A percentile compares a stretch with the other conserved stretches of the same genome.
Evolutionary conservation across 2,329 filamentous ascomycete species (phyloP).

Genomic region (Blastomyces emzantsi): DNA sequence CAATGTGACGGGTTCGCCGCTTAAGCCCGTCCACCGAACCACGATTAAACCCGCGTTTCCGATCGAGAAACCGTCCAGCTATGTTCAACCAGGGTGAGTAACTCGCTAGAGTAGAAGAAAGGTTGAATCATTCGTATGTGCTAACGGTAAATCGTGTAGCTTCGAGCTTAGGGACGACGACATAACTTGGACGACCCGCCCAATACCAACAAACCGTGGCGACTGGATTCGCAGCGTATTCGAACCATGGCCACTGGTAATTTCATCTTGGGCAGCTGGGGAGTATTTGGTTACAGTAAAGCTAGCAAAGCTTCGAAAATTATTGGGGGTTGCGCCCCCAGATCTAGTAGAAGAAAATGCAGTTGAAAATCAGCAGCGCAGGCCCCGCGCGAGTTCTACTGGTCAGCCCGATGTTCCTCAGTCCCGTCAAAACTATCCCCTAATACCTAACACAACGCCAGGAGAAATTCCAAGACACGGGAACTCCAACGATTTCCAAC

Average conservation of each 20-base stretch:
- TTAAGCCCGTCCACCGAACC: slow-evolving; percentile 1
- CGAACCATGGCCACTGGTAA: slow-evolving; percentile 1
- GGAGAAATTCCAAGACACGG: not conserved
- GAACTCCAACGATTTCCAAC: not conserved
- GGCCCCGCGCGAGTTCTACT: not conserved
- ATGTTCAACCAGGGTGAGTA: slow-evolving; percentile 14
- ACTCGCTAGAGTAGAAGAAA: not conserved
- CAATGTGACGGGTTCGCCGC: slow-evolving; percentile 4
- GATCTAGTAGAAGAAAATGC: too few relatives aligned
- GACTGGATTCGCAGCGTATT: slow-evolving; percentile 12
- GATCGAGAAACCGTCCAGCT: slow-evolving; percentile 9
- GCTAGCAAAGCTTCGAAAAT: not conserved
- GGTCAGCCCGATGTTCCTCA: not conserved
- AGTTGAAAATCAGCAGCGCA: not conserved
- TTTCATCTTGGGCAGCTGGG: slow-evolving; percentile 5
- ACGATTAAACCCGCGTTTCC: slow-evolving; percentile 10
- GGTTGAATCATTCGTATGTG: not conserved
- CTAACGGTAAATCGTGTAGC: slow-evolving; percentile 4
- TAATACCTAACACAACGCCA: not conserved
- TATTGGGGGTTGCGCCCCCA: not conserved
- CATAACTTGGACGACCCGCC: slow-evolving; percentile 7
- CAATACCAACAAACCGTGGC: slow-evolving; percentile 12
- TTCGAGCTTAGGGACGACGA: slow-evolving; percentile 13
- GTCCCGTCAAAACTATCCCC: not conserved
- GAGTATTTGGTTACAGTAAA: not conserved